Evolutionary conservation across 2,329 filamentous ascomycete genomes (phyloP), one percentile per base, ranked within the genome.

Genomic region (Phoma herbarum): DNA sequence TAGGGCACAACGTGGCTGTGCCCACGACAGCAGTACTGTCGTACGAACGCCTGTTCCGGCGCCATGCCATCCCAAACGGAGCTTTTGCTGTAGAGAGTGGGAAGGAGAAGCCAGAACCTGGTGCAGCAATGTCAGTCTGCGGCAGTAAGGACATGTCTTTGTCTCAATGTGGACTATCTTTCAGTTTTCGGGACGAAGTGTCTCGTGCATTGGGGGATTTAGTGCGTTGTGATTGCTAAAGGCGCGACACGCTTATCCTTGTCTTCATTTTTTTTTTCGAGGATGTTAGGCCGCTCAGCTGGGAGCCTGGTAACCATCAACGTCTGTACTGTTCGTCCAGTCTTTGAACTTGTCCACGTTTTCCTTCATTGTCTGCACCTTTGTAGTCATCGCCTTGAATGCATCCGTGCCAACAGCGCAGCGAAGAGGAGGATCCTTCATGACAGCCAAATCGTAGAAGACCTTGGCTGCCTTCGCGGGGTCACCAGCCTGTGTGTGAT

Each of bases 341-440:
- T 80, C 77, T 69, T 84, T 80, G 70, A 82, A 85, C 47, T 80
- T 81, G 8, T 80, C 75, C n/a, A 82, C 79, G 5, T 81, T 80
- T 61, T 83, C 78, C 29, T 75, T 55, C 47, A 83, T 84, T 12
- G 74, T 71, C 42, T 85, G 80, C 22, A 86, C 76, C 74, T 86
- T 86, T 0, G 72, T 66, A 62, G 77, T 82, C 22, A 87, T 80
- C 4, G 62, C 74, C 1, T 68, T 65, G 68, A 82, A 86, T 0
- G 83, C 82, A 71, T 87, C 85, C 0, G 77, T 83, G 0, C 85
- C 85, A 11, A 87, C 75, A 0, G 84, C 78, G 14, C 84, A 79
- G 28, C 85, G 75, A 8, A 87, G 64, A 3, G 85, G 85, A 3
- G 82, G 83, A 14, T 84, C 79, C 12, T 82, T 66, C 78, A 83